Conservation (phyloP, 192 early-diverging fungal genomes). For the Ambispora gerdemannii region DNA sequence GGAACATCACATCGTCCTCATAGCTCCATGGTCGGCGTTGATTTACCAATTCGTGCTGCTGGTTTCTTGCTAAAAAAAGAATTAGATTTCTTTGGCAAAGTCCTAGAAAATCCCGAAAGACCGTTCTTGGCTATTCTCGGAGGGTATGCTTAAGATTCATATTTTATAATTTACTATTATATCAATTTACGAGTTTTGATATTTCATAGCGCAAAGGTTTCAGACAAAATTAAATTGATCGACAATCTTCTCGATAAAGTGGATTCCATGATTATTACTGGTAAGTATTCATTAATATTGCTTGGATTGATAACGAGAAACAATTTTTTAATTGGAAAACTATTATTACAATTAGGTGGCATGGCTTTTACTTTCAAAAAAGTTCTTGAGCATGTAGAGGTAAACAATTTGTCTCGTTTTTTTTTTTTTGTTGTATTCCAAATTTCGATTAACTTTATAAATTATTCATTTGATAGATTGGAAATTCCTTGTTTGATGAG, state of each 20-base stretch:
- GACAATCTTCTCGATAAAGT: conserved; percentile 98
- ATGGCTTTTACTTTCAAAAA: conserved; percentile 99
- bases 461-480: conserved; percentile 58
- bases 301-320: neutral
- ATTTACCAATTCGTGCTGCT: conserved; percentile 84
- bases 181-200: conserved; percentile 9
- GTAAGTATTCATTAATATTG: neutral
- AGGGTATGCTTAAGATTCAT: conserved; percentile 49
- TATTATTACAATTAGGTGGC: conserved; percentile 60
- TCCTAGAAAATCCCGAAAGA: conserved; percentile 84
- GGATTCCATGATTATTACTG: conserved; percentile 66
- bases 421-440: too few relatives aligned
- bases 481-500: conserved; percentile 87
- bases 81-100: conserved; percentile 98
- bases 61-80: conserved; percentile 99
- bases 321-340: neutral
- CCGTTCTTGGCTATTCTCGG: conserved; percentile 98
- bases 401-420: too few relatives aligned
- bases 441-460: neutral
- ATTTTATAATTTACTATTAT: neutral
- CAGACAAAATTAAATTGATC: conserved; percentile 98
- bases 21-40: conserved; percentile 95
- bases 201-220: conserved; percentile 80
- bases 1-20: conserved; percentile 99
- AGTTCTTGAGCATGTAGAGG: conserved; percentile 74